Evolutionary conservation across 352 stramenopile genomes (phyloP).

Genomic region (Phytophthora sp.): DNA sequence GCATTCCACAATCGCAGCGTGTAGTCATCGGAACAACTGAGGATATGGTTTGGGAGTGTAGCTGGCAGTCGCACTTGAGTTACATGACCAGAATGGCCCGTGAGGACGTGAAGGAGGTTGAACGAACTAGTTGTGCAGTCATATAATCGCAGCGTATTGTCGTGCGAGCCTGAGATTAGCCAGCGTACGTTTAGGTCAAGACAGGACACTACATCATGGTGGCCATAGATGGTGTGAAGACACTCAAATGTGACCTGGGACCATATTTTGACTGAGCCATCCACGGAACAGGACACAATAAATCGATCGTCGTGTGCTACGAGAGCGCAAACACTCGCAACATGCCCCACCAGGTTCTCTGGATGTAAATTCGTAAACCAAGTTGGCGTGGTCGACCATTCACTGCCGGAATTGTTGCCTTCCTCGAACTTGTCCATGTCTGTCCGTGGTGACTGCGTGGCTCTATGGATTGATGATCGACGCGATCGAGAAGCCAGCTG

Average conservation of each 20-base stretch:
- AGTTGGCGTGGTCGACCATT: conserved; percentile 21
- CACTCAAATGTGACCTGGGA: conserved; percentile 55
- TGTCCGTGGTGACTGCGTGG: neutral
- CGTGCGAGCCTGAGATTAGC: conserved; percentile 77
- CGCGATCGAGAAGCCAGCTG: conserved; percentile 13
- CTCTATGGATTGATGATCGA: conserved; percentile 23
- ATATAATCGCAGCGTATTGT: conserved; percentile 68
- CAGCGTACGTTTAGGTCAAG: conserved; percentile 53
- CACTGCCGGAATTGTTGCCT: conserved; percentile 16
- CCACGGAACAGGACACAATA: conserved; percentile 69
- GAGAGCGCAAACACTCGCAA: conserved; percentile 63
- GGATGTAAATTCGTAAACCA: conserved; percentile 27
- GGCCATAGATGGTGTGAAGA: conserved; percentile 69
- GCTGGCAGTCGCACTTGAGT: conserved; percentile 54
- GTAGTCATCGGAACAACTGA: conserved; percentile 70
- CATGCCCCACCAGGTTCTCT: conserved; percentile 63
- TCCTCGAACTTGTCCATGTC: conserved; percentile 1
- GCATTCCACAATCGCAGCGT: conserved; percentile 66
- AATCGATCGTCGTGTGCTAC: conserved; percentile 59
- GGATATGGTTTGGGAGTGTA: conserved; percentile 29
- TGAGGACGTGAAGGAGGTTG: conserved; percentile 45
- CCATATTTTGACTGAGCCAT: conserved; percentile 78
- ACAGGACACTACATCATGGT: conserved; percentile 68
- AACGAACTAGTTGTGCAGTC: conserved; percentile 39
- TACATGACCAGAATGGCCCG: conserved; percentile 62